These are phyloP conservation scores for Cucurbitaria berberidis DNA, from an alignment of 2,329 filamentous ascomycete species.

Conservation along the genomic window DNA sequence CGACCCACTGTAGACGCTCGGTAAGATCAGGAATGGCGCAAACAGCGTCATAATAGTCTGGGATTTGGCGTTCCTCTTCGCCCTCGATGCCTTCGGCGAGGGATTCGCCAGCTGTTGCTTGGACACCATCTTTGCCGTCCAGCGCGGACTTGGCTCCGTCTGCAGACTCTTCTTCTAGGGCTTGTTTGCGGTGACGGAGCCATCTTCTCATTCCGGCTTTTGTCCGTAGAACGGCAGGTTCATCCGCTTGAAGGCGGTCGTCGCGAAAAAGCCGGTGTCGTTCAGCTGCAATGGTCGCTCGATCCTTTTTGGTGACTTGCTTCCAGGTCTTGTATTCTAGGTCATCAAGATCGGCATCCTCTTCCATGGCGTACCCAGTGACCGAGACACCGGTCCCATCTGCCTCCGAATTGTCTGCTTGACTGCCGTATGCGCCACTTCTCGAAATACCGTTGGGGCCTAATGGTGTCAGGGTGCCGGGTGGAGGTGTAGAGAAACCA, in stretches of 20 bases:
- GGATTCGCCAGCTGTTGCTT: slow-evolving; percentile 68
- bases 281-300: slow-evolving; percentile 84
- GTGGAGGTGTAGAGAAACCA: slow-evolving; percentile 83
- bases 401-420: slow-evolving; percentile 84
- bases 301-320: slow-evolving; percentile 96
- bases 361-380: slow-evolving; percentile 69
- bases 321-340: slow-evolving; percentile 97
- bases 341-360: slow-evolving; percentile 86
- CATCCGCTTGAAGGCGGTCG: slow-evolving; percentile 82
- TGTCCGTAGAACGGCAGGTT: slow-evolving; percentile 82
- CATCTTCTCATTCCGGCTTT: slow-evolving; percentile 91
- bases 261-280: slow-evolving; percentile 85
- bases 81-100: slow-evolving; percentile 93
- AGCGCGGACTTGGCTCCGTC: slow-evolving; percentile 59
- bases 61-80: slow-evolving; percentile 78
- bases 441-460: slow-evolving; percentile 71
- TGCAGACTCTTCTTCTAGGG: slow-evolving; percentile 47
- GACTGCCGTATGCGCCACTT: slow-evolving; percentile 66
- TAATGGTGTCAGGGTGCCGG: slow-evolving; percentile 77
- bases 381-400: slow-evolving; percentile 73
- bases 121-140: slow-evolving; percentile 55
- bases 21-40: slow-evolving; percentile 85
- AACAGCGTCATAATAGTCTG: slow-evolving; percentile 92
- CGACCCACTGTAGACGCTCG: slow-evolving; percentile 80
- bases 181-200: slow-evolving; percentile 77